A percentile compares a stretch with the other conserved stretches of the same genome.
These are phyloP conservation scores for Kwoniella heveanensis DNA, from an alignment of 768 basidiomycete species.

Conservation along the genomic window DNA sequence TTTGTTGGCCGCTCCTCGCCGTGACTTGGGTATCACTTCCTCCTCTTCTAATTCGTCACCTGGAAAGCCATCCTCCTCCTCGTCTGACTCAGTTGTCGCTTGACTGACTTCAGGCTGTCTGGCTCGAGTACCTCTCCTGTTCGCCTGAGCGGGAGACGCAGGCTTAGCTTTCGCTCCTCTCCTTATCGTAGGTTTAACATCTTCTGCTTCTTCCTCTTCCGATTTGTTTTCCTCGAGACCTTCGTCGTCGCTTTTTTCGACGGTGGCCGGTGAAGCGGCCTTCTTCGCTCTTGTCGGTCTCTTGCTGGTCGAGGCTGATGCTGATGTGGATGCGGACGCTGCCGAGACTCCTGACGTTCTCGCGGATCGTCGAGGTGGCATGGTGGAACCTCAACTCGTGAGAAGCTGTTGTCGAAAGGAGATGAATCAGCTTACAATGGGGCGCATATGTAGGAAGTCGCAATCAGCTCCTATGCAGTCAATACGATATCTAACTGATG, in stretches of 20 bases:
- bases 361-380: conserved; percentile 17
- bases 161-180: neutral
- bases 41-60: conserved; percentile 23
- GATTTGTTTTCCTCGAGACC: neutral
- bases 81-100: conserved; percentile 14
- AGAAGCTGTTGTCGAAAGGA: too few species aligned
- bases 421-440: too few species aligned
- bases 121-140: neutral
- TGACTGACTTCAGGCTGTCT: neutral
- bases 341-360: conserved; percentile 8
- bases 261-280: conserved; percentile 6
- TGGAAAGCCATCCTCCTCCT: conserved; percentile 16
- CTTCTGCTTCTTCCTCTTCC: neutral
- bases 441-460: too few species aligned
- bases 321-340: conserved; percentile 4
- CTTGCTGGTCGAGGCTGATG: conserved; percentile 2
- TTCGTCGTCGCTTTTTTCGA: conserved; percentile 18
- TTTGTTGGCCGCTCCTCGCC: conserved; percentile 19
- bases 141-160: neutral
- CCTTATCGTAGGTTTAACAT: neutral
- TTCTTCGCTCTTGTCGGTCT: conserved; percentile 13
- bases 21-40: conserved; percentile 20
- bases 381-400: neutral
- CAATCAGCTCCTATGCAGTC: too few species aligned
- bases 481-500: conserved; percentile 8